Percentiles rank a stretch among this genome's conserved stretches.
These are phyloP conservation scores for Globisporangium polare DNA, from an alignment of 352 stramenopile species.

Conservation along the genomic window DNA sequence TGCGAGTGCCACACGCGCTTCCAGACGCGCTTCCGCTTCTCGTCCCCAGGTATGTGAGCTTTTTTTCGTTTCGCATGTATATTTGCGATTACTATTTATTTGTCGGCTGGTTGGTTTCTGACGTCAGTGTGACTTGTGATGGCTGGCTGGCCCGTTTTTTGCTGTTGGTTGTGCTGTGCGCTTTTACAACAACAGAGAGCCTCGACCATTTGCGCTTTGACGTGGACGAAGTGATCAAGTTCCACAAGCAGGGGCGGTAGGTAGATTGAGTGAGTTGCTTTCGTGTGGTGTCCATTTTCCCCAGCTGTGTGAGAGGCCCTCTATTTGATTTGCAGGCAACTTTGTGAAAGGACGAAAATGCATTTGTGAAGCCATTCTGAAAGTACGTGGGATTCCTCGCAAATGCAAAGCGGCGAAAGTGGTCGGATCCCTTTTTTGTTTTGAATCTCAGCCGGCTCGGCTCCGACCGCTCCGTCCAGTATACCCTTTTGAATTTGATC, in stretches of 20 bases:
- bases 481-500: too few species aligned
- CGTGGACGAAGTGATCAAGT: slow-evolving; percentile 41
- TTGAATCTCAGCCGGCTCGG: too few species aligned
- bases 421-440: too few species aligned
- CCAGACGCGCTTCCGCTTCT: slow-evolving; percentile 79
- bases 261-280: neutral
- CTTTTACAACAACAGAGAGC: too few species aligned
- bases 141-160: neutral
- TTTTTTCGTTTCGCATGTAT: too few species aligned
- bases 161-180: neutral
- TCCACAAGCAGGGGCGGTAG: slow-evolving; percentile 28
- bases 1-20: slow-evolving; percentile 86
- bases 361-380: neutral
- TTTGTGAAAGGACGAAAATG: too few species aligned
- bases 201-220: slow-evolving; percentile 34
- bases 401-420: too few species aligned
- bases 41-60: slow-evolving; percentile 64
- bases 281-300: neutral
- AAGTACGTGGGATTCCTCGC: too few species aligned
- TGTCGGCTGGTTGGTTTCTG: slow-evolving; percentile 15
- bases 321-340: too few species aligned
- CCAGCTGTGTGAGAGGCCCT: too few species aligned
- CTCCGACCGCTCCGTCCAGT: too few species aligned
- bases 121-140: slow-evolving; percentile 1
- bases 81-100: too few species aligned